Evolutionary conservation across 495 filamentous ascomycete genomes (phyloP), one percentile per base, ranked within the genome.

Genomic region (Penicillium lagena): DNA sequence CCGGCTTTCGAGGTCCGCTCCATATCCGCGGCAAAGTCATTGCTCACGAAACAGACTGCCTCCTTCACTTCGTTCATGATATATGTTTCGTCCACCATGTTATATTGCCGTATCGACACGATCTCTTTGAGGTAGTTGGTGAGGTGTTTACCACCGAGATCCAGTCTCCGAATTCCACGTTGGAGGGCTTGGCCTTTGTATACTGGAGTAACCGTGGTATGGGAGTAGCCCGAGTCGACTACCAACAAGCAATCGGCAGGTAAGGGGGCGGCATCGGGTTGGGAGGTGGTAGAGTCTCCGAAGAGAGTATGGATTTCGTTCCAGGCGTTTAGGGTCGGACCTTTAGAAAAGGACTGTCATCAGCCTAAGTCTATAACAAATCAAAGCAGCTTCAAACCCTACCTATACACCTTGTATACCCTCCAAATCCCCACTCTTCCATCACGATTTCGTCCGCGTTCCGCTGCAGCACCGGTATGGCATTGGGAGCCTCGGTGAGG

Each of bases 41-140:
- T 73, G 22, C 82, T 89, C 29, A 96, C 80, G 52, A 85, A 97
- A 56, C 89, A 95, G 28, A 83, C 82, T 0, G 83, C 75, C 66
- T 99, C 94, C 56, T 97, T 99, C 62, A 96, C 87, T 59, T 96
- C 86, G 53, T 94, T 95, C 60, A 96, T 90, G 13, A 97, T 78
- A 56, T 93, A 81, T 12, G 83, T 81, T 52, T 99, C 93, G 55
- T 95, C 88, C 49, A 90, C 79, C 84, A 97, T 89, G 61, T 95
- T 90, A 62, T 89, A 95, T 51, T 95, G 87, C 29, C 91, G 80
- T 42, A 91, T 77, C 7, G 93, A 96, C 14, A 96, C 79, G 22
- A 95, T 73, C 42, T 93, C 83, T 49, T 94, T 91, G 15, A 99
- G 77, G 55, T 90, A 85, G 62, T 96, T 97, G n/a, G 93, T 96